A percentile compares a stretch with the other conserved stretches of the same genome.
phyloP scores from a whole-genome alignment of 768 basidiomycete genomes.

The Russula vinacea region DNA sequence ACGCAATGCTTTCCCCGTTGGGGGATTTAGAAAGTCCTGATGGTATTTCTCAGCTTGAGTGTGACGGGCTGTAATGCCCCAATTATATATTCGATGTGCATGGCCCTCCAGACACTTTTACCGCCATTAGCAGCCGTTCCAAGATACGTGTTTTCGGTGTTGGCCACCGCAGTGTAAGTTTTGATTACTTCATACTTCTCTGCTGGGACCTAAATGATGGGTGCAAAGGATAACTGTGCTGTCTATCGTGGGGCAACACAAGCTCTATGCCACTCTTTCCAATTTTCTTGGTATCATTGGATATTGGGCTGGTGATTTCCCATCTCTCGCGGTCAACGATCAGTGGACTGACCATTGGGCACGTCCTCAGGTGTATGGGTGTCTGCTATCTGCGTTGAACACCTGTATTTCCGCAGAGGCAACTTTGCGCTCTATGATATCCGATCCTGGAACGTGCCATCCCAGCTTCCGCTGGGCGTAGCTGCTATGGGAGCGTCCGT shows the following conservation, averaged over 20 bases:
- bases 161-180: conserved; percentile 65
- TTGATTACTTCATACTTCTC: conserved; percentile 20
- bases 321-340: background rate
- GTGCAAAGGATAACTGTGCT: conserved; percentile 57
- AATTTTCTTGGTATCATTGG: conserved; percentile 64
- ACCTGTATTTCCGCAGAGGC: conserved; percentile 57
- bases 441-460: conserved; percentile 52
- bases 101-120: conserved; percentile 68
- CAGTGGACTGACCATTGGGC: conserved; percentile 50
- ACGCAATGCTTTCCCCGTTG: conserved; percentile 61
- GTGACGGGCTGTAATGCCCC: conserved; percentile 78
- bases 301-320: conserved; percentile 39
- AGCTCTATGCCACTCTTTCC: conserved; percentile 60
- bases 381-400: conserved; percentile 61
- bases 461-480: conserved; percentile 55
- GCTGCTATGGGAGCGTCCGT: conserved; percentile 55
- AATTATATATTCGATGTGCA: conserved; percentile 76
- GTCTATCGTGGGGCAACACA: conserved; percentile 64
- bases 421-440: conserved; percentile 50
- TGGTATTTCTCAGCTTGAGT: conserved; percentile 68
- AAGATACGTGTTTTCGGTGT: conserved; percentile 63
- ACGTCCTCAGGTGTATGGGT: conserved; percentile 45
- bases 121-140: conserved; percentile 59
- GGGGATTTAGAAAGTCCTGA: conserved; percentile 69
- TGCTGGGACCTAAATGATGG: background rate